Conservation (phyloP, 2,329 filamentous ascomycete genomes). For the Apiospora kogelbergensis region DNA sequence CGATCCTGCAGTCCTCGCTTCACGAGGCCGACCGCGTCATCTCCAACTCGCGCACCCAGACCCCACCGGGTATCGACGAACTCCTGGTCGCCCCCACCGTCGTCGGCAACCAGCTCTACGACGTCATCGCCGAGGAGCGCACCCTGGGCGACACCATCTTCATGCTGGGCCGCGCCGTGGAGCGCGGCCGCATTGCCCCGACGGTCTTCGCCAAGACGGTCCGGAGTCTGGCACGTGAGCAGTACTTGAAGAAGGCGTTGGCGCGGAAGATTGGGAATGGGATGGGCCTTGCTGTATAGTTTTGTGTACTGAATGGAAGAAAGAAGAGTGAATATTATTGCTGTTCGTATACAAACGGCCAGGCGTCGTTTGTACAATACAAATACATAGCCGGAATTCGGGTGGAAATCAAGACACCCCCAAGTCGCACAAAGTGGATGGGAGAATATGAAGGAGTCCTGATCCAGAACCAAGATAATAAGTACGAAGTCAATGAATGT, state of each 20-base stretch:
- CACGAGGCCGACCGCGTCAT: slow-evolving; percentile 78
- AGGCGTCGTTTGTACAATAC: not conserved
- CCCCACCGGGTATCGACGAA: slow-evolving; percentile 80
- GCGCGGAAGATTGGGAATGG: slow-evolving; percentile 75
- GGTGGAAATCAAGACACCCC: not conserved
- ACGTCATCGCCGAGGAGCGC: slow-evolving; percentile 82
- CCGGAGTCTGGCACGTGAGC: slow-evolving; percentile 71
- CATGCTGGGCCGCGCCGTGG: slow-evolving; percentile 72
- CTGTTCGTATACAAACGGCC: not conserved
- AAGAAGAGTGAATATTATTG: not conserved
- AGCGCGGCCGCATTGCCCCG: slow-evolving; percentile 68
- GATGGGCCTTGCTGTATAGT: slow-evolving; percentile 60
- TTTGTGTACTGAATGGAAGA: not conserved
- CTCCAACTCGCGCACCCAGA: slow-evolving; percentile 65
- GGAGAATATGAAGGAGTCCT: not conserved
- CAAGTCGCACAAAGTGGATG: not conserved
- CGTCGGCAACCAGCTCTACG: slow-evolving; percentile 90
- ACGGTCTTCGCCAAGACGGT: slow-evolving; percentile 80
- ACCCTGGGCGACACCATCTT: slow-evolving; percentile 86
- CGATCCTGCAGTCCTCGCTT: slow-evolving; percentile 75
- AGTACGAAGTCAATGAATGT: slow-evolving; percentile 6
- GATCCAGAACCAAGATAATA: not conserved
- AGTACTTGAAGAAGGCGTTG: slow-evolving; percentile 81
- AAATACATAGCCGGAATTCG: not conserved
- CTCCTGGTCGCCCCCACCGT: slow-evolving; percentile 91